Percentiles rank a stretch among this genome's conserved stretches.
Conservation (phyloP, 225 moss, liverwort and hornwort genomes). For the Polytrichum commune region DNA sequence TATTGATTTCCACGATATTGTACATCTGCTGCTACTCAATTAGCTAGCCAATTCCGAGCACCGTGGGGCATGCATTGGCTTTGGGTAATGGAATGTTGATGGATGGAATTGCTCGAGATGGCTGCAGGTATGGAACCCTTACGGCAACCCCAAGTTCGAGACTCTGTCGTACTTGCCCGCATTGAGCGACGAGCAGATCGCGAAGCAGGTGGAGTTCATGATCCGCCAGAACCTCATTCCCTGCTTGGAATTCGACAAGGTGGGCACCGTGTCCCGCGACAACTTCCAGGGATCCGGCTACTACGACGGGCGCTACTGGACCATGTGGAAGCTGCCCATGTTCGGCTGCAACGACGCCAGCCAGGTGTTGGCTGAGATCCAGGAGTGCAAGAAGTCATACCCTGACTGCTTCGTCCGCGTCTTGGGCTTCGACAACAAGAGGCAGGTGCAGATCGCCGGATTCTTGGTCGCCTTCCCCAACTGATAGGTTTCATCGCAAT, state of each 20-base stretch:
- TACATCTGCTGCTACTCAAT: too few relatives aligned
- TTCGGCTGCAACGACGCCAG: conserved; percentile 53
- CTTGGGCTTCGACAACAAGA: conserved; percentile 50
- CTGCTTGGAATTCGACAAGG: conserved; percentile 40
- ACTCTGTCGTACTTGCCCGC: conserved; percentile 36
- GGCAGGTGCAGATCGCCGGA: conserved; percentile 53
- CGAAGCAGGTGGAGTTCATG: conserved; percentile 50
- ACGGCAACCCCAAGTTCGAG: conserved; percentile 20
- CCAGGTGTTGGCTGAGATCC: conserved; percentile 46
- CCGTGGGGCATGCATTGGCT: too few relatives aligned
- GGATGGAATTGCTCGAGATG: not conserved
- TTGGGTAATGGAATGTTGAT: too few relatives aligned
- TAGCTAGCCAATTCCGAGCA: too few relatives aligned
- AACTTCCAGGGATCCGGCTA: conserved; percentile 40
- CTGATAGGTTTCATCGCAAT: not conserved
- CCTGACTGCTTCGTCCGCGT: conserved; percentile 51
- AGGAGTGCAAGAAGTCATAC: conserved; percentile 45
- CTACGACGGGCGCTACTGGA: conserved; percentile 70
- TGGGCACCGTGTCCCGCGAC: conserved; percentile 8
- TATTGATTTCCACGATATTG: too few relatives aligned
- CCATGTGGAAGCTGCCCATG: conserved; percentile 74
- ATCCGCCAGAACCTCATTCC: conserved; percentile 38
- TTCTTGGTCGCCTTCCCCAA: conserved; percentile 38
- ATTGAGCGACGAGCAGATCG: conserved; percentile 16
- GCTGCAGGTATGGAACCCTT: conserved; percentile 18